Evolutionary conservation across 768 basidiomycete genomes (phyloP), one percentile per base, ranked within the genome.

Genomic region (Nevesoporus exiguus): DNA sequence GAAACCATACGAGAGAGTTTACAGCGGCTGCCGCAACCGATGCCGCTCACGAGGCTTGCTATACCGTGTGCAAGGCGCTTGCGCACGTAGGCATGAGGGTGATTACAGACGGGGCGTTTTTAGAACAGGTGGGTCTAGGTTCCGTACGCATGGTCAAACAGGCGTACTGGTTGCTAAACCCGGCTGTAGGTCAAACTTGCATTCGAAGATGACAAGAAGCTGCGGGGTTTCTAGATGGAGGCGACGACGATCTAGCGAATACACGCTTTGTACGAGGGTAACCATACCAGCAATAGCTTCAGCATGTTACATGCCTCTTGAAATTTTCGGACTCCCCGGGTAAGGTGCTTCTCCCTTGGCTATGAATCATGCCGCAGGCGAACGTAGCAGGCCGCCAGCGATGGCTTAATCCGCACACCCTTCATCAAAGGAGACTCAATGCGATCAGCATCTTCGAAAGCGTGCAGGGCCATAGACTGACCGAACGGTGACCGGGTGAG

Each of bases 1-100:
- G 89, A 8, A 92, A 92, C 62, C 91, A 93, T 60, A 92, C 91
- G 0, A 72, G 71, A 2, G 83, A 73, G 13, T 93, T 93, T 65
- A 71, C 80, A n/a, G 70, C 79, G 19, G 73, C 88, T 0, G 88
- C 88, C 0, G 76, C 80, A 0, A 85, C 82, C 0, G 66, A 73
- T 3, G 73, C 71, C 27, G 81, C 89, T 0, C 91, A 92, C 57
- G 73, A 81, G 25, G 86, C 84, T 6, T 84, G 82, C 56, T 69
- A 91, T 46, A 77, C 81, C 51, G 77, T 90, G 4, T 80, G 84
- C 21, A 88, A 87, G 61, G 85, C 83, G 5, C 76, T 93, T 13
- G 88, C 90, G 3, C 78, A 80, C 14, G 80, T 82, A 1, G 91
- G 86, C 1, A 73, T 89, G 25, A 77, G 87, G 6, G 82, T 84